phyloP scores from a whole-genome alignment of 129 eudicot species.

The Logfia minima region DNA sequence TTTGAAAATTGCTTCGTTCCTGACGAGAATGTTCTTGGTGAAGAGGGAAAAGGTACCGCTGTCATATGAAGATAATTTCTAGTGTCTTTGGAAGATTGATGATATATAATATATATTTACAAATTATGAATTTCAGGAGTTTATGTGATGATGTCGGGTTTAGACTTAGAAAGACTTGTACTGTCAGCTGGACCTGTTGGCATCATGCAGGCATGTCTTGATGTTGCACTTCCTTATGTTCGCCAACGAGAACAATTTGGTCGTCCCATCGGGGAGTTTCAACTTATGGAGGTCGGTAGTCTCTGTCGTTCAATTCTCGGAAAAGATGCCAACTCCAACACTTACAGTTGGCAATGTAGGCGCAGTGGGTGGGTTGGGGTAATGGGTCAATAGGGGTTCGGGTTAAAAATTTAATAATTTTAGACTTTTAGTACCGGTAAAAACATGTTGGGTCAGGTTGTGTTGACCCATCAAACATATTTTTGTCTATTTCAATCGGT shows the following conservation, averaged over 20 bases:
- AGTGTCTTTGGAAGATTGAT: not conserved
- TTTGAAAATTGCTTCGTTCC: slow-evolving; percentile 97
- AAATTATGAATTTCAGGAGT: slow-evolving; percentile 59
- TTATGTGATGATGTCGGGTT: slow-evolving; percentile 97
- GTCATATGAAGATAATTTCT: not conserved
- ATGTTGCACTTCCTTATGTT: slow-evolving; percentile 85
- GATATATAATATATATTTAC: not conserved
- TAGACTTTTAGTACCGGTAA: not conserved
- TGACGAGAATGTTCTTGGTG: slow-evolving; percentile 84
- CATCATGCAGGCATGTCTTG: slow-evolving; percentile 94
- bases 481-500: not conserved
- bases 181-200: slow-evolving; percentile 95
- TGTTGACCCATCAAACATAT: not conserved
- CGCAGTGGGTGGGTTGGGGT: not conserved
- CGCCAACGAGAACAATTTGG: slow-evolving; percentile 94
- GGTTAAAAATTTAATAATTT: too few relatives aligned
- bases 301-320: not conserved
- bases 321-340: not conserved
- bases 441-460: not conserved
- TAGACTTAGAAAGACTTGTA: slow-evolving; percentile 96
- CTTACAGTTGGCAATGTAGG: not conserved
- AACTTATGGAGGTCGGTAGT: slow-evolving; percentile 76
- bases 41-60: slow-evolving; percentile 83
- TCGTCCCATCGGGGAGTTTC: slow-evolving; percentile 87
- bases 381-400: not conserved